Conservation (phyloP, 202 grass and related monocot genomes). For the Setaria italica region DNA sequence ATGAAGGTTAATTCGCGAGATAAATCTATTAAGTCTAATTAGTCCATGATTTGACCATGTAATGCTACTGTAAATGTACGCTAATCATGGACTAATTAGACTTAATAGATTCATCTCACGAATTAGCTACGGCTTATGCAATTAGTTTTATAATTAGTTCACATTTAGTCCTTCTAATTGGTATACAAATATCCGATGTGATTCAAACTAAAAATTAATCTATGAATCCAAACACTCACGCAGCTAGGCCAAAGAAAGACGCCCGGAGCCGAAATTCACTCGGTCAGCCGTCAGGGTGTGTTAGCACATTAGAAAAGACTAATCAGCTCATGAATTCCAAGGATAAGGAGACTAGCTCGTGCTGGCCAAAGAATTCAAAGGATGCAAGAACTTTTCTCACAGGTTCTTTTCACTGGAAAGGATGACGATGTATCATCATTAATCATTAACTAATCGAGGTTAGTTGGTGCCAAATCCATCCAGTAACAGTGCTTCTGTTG, state of each 20-base stretch:
- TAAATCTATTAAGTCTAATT: too few relatives aligned
- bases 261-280: not conserved
- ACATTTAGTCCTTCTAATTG: too few relatives aligned
- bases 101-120: too few relatives aligned
- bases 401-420: not conserved
- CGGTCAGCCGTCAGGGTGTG: not conserved
- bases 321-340: not conserved
- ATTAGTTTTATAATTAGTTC: too few relatives aligned
- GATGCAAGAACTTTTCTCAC: not conserved
- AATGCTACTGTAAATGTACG: too few relatives aligned
- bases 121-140: too few relatives aligned
- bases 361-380: not conserved
- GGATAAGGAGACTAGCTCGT: not conserved
- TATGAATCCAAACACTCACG: too few relatives aligned
- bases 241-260: not conserved
- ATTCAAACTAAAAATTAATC: too few relatives aligned
- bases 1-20: too few relatives aligned
- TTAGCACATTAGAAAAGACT: slow-evolving; percentile 9
- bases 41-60: too few relatives aligned
- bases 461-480: slow-evolving; percentile 13
- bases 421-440: not conserved
- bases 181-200: too few relatives aligned
- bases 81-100: too few relatives aligned
- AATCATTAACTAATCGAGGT: not conserved
- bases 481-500: not conserved